Evolutionary conservation across 805 yeast species (phyloP).

Genomic region (Millerozyma acaciae): DNA sequence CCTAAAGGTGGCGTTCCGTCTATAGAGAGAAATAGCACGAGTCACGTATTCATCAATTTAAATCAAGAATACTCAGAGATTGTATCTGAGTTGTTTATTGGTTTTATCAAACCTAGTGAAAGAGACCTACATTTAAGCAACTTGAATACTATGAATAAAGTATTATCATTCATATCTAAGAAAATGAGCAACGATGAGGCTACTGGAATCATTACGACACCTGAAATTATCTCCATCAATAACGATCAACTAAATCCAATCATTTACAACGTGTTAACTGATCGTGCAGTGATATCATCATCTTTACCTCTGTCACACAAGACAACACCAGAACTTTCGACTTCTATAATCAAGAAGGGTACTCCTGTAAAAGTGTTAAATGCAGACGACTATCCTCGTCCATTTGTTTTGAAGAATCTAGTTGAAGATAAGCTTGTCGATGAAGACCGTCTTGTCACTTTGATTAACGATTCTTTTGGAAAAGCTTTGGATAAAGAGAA

Average conservation of each 20-base stretch:
- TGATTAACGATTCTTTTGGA: conserved; percentile 79
- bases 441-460: conserved; percentile 49
- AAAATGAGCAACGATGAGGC: conserved; percentile 37
- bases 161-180: conserved; percentile 49
- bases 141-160: conserved; percentile 57
- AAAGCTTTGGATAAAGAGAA: conserved; percentile 59
- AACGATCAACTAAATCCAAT: conserved; percentile 70
- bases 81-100: conserved; percentile 57
- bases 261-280: conserved; percentile 85
- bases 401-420: conserved; percentile 41
- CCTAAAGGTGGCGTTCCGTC: conserved; percentile 90
- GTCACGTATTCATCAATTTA: conserved; percentile 85
- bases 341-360: conserved; percentile 80
- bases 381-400: conserved; percentile 17
- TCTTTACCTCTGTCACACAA: conserved; percentile 68
- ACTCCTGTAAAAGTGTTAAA: conserved; percentile 49
- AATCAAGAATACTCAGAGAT: conserved; percentile 76
- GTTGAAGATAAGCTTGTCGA: conserved; percentile 44
- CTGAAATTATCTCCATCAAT: conserved; percentile 60
- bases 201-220: conserved; percentile 86
- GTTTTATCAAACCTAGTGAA: conserved; percentile 42
- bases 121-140: conserved; percentile 62
- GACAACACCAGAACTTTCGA: conserved; percentile 59
- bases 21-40: conserved; percentile 68
- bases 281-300: conserved; percentile 84